These are phyloP conservation scores for Biscogniauxia sp. DNA, from an alignment of 2,329 filamentous ascomycete species.

Conservation along the genomic window DNA sequence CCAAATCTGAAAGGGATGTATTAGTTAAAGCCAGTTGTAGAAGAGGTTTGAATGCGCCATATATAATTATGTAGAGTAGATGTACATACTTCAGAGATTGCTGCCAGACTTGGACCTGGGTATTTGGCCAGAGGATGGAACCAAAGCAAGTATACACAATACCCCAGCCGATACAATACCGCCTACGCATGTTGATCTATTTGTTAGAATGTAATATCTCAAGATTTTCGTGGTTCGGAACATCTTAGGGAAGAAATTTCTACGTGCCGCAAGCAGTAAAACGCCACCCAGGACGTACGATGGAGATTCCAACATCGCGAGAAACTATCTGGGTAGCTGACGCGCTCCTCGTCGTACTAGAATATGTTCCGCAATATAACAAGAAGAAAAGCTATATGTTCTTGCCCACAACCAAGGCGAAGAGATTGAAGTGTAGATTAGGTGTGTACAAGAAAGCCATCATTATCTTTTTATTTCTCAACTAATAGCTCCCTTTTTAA, in stretches of 20 bases:
- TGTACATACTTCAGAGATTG: slow-evolving; percentile 16
- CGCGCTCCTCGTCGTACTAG: not conserved
- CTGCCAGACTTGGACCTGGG: slow-evolving; percentile 18
- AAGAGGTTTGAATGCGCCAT: not conserved
- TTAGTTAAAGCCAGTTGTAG: not conserved
- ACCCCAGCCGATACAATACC: slow-evolving; percentile 4
- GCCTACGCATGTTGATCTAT: not conserved
- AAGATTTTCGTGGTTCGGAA: not conserved
- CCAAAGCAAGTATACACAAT: slow-evolving; percentile 10
- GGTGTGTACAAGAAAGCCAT: too few species aligned
- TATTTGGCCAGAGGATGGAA: slow-evolving; percentile 23
- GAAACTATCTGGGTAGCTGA: not conserved
- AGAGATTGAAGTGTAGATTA: too few species aligned
- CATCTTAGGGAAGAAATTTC: not conserved
- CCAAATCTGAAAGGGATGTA: slow-evolving; percentile 10
- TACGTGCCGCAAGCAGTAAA: not conserved
- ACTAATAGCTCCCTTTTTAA: too few species aligned
- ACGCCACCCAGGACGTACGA: not conserved
- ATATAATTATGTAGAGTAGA: not conserved
- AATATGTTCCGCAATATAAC: too few species aligned
- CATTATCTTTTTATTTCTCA: too few species aligned
- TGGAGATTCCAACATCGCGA: not conserved
- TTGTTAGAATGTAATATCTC: not conserved
- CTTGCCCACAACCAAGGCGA: too few species aligned
- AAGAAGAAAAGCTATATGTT: too few species aligned